phyloP scores from a whole-genome alignment of 75 land plant species.

The Pseudotsuga menziesii region DNA sequence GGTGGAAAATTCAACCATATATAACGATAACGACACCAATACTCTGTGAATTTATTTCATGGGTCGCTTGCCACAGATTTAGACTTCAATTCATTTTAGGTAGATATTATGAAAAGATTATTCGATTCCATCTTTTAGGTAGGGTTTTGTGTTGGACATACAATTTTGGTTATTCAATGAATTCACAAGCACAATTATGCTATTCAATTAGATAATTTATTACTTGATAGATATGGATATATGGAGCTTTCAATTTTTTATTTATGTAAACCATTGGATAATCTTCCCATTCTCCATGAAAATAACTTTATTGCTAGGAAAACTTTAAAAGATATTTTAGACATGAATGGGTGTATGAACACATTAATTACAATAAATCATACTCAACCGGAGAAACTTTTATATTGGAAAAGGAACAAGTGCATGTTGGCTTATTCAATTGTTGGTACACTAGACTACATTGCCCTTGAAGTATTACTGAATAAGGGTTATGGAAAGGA shows the following conservation, averaged over 20 bases:
- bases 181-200: slow-evolving; percentile 95
- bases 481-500: too few relatives aligned
- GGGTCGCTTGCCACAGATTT: too few relatives aligned
- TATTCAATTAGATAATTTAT: slow-evolving; percentile 89
- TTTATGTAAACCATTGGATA: slow-evolving; percentile 85
- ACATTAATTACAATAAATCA: slow-evolving; percentile 45
- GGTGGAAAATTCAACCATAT: too few relatives aligned
- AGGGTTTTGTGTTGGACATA: slow-evolving; percentile 87
- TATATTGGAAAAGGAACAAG: slow-evolving; percentile 88
- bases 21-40: too few relatives aligned
- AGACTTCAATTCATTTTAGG: too few relatives aligned
- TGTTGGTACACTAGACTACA: too few relatives aligned
- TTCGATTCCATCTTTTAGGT: too few relatives aligned
- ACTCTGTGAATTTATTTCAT: too few relatives aligned
- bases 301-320: slow-evolving; percentile 43
- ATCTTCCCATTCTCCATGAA: slow-evolving; percentile 64
- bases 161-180: slow-evolving; percentile 87
- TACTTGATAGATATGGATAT: too few relatives aligned
- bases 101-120: too few relatives aligned
- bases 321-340: slow-evolving; percentile 44
- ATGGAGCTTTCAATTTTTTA: slow-evolving; percentile 93
- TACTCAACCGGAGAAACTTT: slow-evolving; percentile 84
- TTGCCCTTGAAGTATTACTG: too few relatives aligned
- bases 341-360: slow-evolving; percentile 51
- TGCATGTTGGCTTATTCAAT: slow-evolving; percentile 70